These are phyloP conservation scores for Mycena venus DNA, from an alignment of 768 basidiomycete genomes.

Conservation along the genomic window DNA sequence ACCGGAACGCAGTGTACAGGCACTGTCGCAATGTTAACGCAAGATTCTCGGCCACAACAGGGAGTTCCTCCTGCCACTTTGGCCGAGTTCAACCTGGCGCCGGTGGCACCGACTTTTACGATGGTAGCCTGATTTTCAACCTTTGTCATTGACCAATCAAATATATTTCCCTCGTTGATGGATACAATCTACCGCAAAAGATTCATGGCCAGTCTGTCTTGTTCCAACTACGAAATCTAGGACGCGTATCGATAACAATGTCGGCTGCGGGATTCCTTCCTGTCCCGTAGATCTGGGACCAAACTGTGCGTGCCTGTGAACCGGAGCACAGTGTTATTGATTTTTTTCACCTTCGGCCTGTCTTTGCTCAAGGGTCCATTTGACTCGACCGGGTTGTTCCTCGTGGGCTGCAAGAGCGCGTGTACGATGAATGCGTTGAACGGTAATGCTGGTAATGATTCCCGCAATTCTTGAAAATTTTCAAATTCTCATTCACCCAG, in stretches of 20 bases:
- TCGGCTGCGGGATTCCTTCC: constrained; percentile 52
- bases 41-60: constrained; percentile 25
- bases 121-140: background rate
- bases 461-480: too few relatives aligned
- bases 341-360: constrained; percentile 32
- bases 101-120: background rate
- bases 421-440: constrained; percentile 53
- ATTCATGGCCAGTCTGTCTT: too few relatives aligned
- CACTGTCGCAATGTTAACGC: too few relatives aligned
- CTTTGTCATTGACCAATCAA: too few relatives aligned
- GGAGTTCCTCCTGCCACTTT: constrained; percentile 77
- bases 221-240: too few relatives aligned
- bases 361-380: constrained; percentile 31
- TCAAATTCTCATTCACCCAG: too few relatives aligned
- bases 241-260: constrained; percentile 42
- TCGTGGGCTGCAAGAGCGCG: constrained; percentile 59
- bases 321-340: too few relatives aligned
- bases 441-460: constrained; percentile 50
- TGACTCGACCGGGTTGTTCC: constrained; percentile 47
- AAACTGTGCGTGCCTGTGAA: constrained; percentile 40
- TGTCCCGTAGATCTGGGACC: constrained; percentile 65
- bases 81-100: constrained; percentile 56
- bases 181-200: constrained; percentile 1
- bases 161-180: constrained; percentile 1
- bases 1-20: constrained; percentile 44